A percentile compares a stretch with the other conserved stretches of the same genome.
phyloP scores from a whole-genome alignment of 768 basidiomycete genomes.

The Serendipita sp. region DNA sequence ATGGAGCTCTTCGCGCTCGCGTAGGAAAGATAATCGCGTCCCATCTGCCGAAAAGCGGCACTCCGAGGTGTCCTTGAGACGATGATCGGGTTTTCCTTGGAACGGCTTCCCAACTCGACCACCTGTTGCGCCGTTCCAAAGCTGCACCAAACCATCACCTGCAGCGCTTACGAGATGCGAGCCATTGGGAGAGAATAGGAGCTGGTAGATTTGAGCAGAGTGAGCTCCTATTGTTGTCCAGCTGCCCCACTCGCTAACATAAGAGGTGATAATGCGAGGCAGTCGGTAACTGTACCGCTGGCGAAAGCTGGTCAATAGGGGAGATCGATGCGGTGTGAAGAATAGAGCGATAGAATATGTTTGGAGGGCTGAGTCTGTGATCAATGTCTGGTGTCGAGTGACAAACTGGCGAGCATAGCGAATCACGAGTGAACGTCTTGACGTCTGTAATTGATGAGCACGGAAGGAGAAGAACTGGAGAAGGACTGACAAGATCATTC shows the following conservation, averaged over 20 bases:
- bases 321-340: background rate
- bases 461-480: background rate
- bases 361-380: background rate
- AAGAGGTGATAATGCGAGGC: background rate
- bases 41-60: too few species aligned
- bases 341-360: background rate
- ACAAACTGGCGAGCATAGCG: background rate
- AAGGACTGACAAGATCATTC: background rate
- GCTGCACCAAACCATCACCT: background rate
- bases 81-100: too few species aligned
- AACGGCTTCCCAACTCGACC: background rate
- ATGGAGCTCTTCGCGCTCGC: too few species aligned
- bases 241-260: background rate
- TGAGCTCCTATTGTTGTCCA: background rate
- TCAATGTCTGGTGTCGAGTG: background rate
- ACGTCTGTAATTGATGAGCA: background rate
- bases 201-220: background rate
- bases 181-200: background rate
- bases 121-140: background rate
- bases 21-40: too few species aligned
- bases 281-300: too few species aligned
- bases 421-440: background rate
- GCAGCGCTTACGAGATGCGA: background rate
- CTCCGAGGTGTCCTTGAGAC: too few species aligned
- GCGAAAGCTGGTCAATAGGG: background rate